Evolutionary conservation across 768 basidiomycete genomes (phyloP), one percentile per base, ranked within the genome.

Genomic region (Gyrodon lividus): DNA sequence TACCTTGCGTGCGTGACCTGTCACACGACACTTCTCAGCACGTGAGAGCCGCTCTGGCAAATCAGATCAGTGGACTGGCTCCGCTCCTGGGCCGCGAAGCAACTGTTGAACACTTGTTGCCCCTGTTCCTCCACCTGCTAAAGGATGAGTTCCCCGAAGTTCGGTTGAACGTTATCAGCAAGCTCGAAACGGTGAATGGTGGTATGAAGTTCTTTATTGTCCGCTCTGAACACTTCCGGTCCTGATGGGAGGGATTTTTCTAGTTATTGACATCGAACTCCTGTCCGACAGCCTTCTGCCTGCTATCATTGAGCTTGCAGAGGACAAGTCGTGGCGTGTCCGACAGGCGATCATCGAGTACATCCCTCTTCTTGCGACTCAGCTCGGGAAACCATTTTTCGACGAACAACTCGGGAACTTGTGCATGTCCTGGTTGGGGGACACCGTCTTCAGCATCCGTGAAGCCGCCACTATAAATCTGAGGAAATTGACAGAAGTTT

Each of bases 91-190:
- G 91, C 60, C 90, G 89, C 57, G 92, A 95, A 49, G 80, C 93
- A 2, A 99, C 97, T 9, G 89, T 95, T 63, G 95, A 99, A 68
- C 87, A 99, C 66, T 80, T 98, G n/a, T 78, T 98, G 16, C 97
- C 95, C 12, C 77, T 98, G 19, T 99, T 98, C 83, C 78, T 99
- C 41, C 93, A 94, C 63, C 79, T 99, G 40, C 76, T 99, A 47
- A 99, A 98, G 74, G 97, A 99, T 62, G 97, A 99, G 64, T 98
- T 98, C 77, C 92, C 95, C 5, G 97, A 99, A 63, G 97, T 99
- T 43, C 80, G 97, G 56, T 73, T 98, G 57, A 98, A 99, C 69
- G 90, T 99, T 64, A 99, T 99, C 73, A 93, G 93, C 76, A 98
- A 98, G 72, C 82, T 99, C 38, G 97, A 99, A 71, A 89, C 85